phyloP scores from a whole-genome alignment of 306 rosid species.

The Malus fusca region DNA sequence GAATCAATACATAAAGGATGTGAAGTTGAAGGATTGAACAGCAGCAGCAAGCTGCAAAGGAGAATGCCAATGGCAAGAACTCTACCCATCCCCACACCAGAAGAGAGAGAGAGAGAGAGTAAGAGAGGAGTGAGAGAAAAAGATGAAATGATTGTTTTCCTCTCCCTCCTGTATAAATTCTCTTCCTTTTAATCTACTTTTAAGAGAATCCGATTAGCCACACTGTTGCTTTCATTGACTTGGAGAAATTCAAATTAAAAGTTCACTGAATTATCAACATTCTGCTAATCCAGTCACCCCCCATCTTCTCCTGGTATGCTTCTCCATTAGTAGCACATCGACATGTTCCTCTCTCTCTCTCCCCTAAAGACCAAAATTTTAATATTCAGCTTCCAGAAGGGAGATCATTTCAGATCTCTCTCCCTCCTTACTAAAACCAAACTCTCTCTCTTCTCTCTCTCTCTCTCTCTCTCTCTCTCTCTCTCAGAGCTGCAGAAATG shows the following conservation, averaged over 20 bases:
- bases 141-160: background rate
- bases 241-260: background rate
- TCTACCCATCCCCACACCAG: constrained; percentile 44
- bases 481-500: background rate
- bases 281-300: constrained; percentile 11
- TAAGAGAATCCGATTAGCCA: constrained; percentile 8
- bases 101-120: constrained; percentile 4
- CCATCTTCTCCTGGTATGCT: background rate
- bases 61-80: constrained; percentile 33
- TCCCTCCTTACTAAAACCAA: constrained; percentile 16
- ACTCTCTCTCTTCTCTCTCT: background rate
- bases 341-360: background rate
- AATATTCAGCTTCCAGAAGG: constrained; percentile 20
- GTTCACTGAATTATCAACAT: constrained; percentile 2
- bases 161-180: constrained; percentile 15
- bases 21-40: constrained; percentile 48
- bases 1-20: constrained; percentile 83
- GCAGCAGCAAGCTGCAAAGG: constrained; percentile 43
- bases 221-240: constrained; percentile 9
- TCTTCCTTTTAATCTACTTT: constrained; percentile 16
- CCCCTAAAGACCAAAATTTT: background rate
- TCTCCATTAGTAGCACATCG: background rate
- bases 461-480: background rate
- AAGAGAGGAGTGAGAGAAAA: background rate
- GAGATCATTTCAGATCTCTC: constrained; percentile 17